phyloP scores from a whole-genome alignment of 2,329 filamentous ascomycete genomes.

The Akanthomyces uredinophilus region DNA sequence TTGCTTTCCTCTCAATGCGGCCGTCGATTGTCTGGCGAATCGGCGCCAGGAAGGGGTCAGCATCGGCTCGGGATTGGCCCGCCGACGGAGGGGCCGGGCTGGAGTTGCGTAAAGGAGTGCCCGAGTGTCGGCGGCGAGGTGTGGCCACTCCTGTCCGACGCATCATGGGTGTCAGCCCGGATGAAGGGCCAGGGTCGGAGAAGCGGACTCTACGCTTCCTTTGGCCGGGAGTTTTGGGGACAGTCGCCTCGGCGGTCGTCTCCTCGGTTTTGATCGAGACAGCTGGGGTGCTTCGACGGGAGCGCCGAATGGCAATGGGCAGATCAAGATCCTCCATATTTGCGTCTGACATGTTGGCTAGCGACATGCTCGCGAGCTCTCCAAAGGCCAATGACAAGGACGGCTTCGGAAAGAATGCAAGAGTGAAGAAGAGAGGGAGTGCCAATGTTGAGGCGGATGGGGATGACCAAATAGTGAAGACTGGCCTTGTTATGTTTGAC shows the following conservation, averaged over 20 bases:
- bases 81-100: constrained; percentile 16
- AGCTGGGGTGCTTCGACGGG: constrained; percentile 39
- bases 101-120: constrained; percentile 31
- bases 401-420: neutral
- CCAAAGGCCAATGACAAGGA: neutral
- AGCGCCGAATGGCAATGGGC: constrained; percentile 52
- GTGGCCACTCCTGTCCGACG: constrained; percentile 43
- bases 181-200: constrained; percentile 52
- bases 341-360: constrained; percentile 3
- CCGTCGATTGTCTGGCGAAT: constrained; percentile 52
- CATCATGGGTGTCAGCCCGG: constrained; percentile 56
- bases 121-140: constrained; percentile 40
- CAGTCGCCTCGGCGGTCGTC: neutral
- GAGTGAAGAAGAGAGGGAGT: neutral
- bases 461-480: neutral
- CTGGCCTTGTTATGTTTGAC: neutral
- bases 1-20: constrained; percentile 51
- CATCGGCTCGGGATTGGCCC: constrained; percentile 20
- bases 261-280: constrained; percentile 26
- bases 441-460: neutral
- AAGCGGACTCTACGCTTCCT: constrained; percentile 51
- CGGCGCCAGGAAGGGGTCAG: constrained; percentile 23
- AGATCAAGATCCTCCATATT: constrained; percentile 38
- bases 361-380: neutral
- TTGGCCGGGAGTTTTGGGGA: constrained; percentile 25